Evolutionary conservation across 768 basidiomycete species (phyloP).

Genomic region (Rhodosporidiobolus odoratus): DNA sequence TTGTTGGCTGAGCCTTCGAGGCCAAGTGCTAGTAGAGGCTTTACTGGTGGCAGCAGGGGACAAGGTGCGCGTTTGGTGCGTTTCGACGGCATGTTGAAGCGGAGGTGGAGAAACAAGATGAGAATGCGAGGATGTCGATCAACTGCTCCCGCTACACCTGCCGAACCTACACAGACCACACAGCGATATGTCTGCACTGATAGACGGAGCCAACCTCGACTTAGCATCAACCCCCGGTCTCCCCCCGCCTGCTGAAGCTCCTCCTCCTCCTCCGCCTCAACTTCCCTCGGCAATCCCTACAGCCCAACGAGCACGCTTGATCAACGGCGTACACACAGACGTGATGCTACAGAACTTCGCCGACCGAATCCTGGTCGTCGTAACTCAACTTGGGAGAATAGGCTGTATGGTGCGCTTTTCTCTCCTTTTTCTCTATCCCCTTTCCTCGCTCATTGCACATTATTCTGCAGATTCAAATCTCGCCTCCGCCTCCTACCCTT

Average conservation of each 20-base stretch:
- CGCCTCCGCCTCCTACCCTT: constrained; percentile 59
- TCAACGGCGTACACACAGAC: constrained; percentile 63
- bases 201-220: constrained; percentile 32
- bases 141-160: background rate
- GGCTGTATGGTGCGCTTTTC: constrained; percentile 65
- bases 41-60: constrained; percentile 1
- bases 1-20: constrained; percentile 98
- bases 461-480: constrained; percentile 65
- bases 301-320: constrained; percentile 54
- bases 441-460: background rate
- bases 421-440: background rate
- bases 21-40: constrained; percentile 68
- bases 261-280: background rate
- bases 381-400: constrained; percentile 86
- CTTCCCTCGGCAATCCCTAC: constrained; percentile 46
- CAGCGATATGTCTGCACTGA: constrained; percentile 12
- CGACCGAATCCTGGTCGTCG: constrained; percentile 75
- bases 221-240: constrained; percentile 10
- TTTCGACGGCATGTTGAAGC: background rate
- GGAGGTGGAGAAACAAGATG: background rate
- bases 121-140: background rate
- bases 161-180: too few species aligned
- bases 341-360: constrained; percentile 70
- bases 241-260: background rate
- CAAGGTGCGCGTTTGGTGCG: constrained; percentile 4